phyloP scores from a whole-genome alignment of 306 rosid species.

The Glycine soja region DNA sequence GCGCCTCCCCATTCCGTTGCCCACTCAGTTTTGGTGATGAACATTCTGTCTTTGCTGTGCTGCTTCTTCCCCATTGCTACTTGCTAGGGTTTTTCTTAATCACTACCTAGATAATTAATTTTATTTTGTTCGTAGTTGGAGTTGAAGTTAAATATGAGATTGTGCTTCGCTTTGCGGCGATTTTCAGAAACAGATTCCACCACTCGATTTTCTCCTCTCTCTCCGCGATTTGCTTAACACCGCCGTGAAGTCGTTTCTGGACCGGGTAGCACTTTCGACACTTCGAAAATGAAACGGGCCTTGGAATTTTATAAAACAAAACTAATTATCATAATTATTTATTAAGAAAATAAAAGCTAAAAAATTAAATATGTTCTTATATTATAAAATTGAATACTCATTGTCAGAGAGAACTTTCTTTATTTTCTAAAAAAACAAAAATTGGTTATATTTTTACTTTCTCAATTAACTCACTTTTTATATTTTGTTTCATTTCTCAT shows the following conservation, averaged over 20 bases:
- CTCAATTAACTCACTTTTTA: neutral
- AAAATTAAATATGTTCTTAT: too few species aligned
- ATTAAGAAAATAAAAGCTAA: neutral
- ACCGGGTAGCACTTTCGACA: neutral
- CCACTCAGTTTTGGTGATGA: constrained; percentile 95
- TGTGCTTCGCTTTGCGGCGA: constrained; percentile 31
- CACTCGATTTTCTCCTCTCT: neutral
- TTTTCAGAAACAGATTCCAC: neutral
- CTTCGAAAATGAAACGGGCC: neutral
- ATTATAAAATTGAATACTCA: too few species aligned
- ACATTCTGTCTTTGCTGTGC: constrained; percentile 96
- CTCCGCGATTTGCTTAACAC: constrained; percentile 29
- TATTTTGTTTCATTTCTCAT: too few species aligned
- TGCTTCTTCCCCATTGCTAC: constrained; percentile 89
- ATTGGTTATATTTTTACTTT: neutral
- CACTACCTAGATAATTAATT: neutral
- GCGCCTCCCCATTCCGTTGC: constrained; percentile 99
- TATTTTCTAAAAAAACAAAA: too few species aligned
- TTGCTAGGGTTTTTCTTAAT: constrained; percentile 46
- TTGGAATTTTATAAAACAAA: neutral
- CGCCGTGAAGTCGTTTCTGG: constrained; percentile 10
- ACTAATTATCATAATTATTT: neutral
- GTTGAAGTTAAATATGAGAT: neutral
- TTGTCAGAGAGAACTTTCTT: neutral
- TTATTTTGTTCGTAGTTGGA: neutral